These are phyloP conservation scores for Kwoniella mangroviensis DNA, from an alignment of 768 basidiomycete species.

Conservation along the genomic window DNA sequence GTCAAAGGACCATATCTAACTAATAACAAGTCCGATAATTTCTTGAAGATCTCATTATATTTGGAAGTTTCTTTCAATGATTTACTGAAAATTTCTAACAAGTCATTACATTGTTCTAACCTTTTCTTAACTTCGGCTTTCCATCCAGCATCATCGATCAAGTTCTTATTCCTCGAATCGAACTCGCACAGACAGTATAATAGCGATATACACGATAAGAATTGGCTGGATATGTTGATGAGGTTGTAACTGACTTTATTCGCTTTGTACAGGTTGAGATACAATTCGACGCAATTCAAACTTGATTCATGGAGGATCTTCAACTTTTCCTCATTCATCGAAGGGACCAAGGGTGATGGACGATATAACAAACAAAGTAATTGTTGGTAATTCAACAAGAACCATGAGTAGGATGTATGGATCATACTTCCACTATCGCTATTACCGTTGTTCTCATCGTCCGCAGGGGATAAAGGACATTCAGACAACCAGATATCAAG, in stretches of 20 bases:
- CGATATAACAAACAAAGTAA: conserved; percentile 31
- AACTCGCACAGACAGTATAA: conserved; percentile 40
- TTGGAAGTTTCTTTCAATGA: conserved; percentile 31
- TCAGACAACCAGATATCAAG: conserved; percentile 35
- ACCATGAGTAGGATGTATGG: conserved; percentile 32
- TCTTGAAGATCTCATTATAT: conserved; percentile 28
- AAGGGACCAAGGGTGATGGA: conserved; percentile 39
- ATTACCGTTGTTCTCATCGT: conserved; percentile 8
- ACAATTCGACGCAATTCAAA: conserved; percentile 31
- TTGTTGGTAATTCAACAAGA: conserved; percentile 37
- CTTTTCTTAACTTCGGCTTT: conserved; percentile 15
- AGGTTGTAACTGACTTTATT: conserved; percentile 36
- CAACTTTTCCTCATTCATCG: conserved; percentile 23
- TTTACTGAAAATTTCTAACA: conserved; percentile 32
- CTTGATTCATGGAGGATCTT: conserved; percentile 28
- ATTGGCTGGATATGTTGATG: conserved; percentile 36
- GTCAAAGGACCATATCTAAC: conserved; percentile 27
- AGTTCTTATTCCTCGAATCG: conserved; percentile 23
- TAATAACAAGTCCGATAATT: conserved; percentile 24
- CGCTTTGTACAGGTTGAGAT: conserved; percentile 29
- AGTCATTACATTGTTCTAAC: conserved; percentile 22
- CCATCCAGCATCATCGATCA: conserved; percentile 20
- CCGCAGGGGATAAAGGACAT: conserved; percentile 22
- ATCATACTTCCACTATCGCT: conserved; percentile 24
- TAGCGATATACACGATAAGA: conserved; percentile 34